Base-by-base conservation (phyloP, 805 yeast species). In the Candida sithepensis region DNA sequence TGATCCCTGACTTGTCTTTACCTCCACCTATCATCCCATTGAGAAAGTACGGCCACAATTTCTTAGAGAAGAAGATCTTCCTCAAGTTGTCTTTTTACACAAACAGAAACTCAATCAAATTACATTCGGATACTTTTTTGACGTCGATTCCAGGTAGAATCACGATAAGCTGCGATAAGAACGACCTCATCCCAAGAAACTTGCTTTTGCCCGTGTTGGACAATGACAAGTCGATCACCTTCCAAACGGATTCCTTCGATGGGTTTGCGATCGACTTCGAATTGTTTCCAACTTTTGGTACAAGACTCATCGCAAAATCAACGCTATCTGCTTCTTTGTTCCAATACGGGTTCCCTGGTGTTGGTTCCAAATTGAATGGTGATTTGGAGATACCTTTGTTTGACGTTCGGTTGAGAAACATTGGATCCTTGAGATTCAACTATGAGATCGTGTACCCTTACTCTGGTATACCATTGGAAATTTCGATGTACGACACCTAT, bases 11-110 rank as follows among this genome's bases (percentile, higher is more conserved):
- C 58, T 75, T 94, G 42, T 81, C 90, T 20, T 73, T 94, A 48
- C 99, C 99, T 0, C 99, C 99, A 1, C 99, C 99, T 3, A 88
- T 94, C 45, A 81, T 94, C 43, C 99, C 99, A 0, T 70, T 94
- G 45, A 77, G 97, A 58, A 80, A 96, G 58, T 94, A 94, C 63
- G 99, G 99, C 14, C 99, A 94, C 67, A 94, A 89, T 64, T 94
- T 90, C 70, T 69, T 94, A 59, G 98, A 94, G 61, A 88, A 87
- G 63, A 89, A 88, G 64, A 88, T 88, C 4, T 81, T 90, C 52
- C 75, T 94, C 26, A 96, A 91, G 61, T 69, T 94, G 39, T 75
- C 79, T 2, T 84, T 90, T 57, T 81, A 82, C 39, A 68, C 72
- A 32, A 72, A 70, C 43, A 63, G 74, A 43, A 68, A 72, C 39